phyloP scores from a whole-genome alignment of 1,139 yeast species.

The Magnusiomyces suaveolens region DNA sequence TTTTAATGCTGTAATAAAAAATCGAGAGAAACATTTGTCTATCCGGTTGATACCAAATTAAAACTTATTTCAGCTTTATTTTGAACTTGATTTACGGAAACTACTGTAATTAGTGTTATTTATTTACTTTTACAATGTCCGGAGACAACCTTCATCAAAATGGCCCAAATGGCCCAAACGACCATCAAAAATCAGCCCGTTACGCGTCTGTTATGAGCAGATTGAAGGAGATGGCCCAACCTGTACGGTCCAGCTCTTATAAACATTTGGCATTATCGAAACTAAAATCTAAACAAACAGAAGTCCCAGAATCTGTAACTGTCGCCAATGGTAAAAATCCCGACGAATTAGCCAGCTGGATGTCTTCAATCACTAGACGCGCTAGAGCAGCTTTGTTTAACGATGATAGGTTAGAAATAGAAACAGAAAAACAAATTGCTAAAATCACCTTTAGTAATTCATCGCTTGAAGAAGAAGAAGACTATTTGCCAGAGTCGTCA shows the following conservation, averaged over 20 bases:
- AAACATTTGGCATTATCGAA: not conserved
- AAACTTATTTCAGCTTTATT: no score
- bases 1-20: no score
- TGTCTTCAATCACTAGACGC: conserved; percentile 39
- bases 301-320: not conserved
- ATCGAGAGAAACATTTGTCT: no score
- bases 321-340: conserved; percentile 12
- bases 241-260: not conserved
- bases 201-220: not conserved
- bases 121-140: not conserved
- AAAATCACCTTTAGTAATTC: conserved; percentile 27
- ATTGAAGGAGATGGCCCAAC: not conserved
- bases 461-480: conserved; percentile 29
- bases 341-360: conserved; percentile 45
- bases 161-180: not conserved
- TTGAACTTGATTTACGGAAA: no score
- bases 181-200: not conserved
- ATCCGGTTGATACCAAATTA: not conserved
- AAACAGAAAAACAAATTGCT: conserved; percentile 32
- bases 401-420: conserved; percentile 31
- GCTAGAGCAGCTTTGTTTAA: conserved; percentile 29
- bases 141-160: not conserved
- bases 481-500: conserved; percentile 33
- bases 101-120: not conserved
- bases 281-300: conserved; percentile 37